Evolutionary conservation across 306 rosid genomes (phyloP).

Genomic region (Begonia masoniana): DNA sequence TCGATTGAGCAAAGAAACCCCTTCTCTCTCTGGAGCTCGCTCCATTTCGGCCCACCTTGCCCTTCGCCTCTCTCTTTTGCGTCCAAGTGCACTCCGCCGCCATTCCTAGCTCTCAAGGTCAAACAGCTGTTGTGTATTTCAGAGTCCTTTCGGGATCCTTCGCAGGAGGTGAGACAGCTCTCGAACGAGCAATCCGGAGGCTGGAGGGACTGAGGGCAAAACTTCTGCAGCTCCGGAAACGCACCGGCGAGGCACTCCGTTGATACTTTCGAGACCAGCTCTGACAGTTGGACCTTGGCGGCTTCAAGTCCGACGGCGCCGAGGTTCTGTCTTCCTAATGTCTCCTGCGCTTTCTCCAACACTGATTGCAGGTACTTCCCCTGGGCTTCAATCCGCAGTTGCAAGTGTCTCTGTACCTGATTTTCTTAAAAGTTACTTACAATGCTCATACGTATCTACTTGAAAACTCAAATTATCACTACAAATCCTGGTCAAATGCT

Average conservation of each 20-base stretch:
- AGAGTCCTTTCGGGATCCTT: slow-evolving; percentile 57
- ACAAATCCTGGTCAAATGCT: too few relatives aligned
- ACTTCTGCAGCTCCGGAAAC: slow-evolving; percentile 44
- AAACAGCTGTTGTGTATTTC: slow-evolving; percentile 1
- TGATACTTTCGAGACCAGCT: slow-evolving; percentile 74
- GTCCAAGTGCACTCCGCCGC: too few relatives aligned
- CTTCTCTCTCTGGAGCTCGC: too few relatives aligned
- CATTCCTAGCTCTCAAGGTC: too few relatives aligned
- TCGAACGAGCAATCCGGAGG: slow-evolving; percentile 56
- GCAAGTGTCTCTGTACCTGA: slow-evolving; percentile 88
- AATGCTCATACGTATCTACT: too few relatives aligned
- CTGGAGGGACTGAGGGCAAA: slow-evolving; percentile 21
- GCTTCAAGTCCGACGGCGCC: slow-evolving; percentile 60
- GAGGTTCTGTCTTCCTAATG: slow-evolving; percentile 53
- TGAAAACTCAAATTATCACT: too few relatives aligned
- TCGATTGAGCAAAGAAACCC: too few relatives aligned
- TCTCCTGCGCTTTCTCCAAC: slow-evolving; percentile 72
- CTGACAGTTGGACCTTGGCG: slow-evolving; percentile 80
- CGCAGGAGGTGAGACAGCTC: slow-evolving; percentile 69
- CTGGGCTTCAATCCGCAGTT: slow-evolving; percentile 81
- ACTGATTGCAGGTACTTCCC: slow-evolving; percentile 79
- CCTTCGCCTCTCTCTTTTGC: too few relatives aligned
- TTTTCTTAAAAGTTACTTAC: slow-evolving; percentile 1
- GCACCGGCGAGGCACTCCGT: slow-evolving; percentile 68
- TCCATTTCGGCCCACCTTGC: too few relatives aligned